Base-by-base conservation (phyloP, 768 basidiomycete species). In the Boletus pseudopeckii region DNA sequence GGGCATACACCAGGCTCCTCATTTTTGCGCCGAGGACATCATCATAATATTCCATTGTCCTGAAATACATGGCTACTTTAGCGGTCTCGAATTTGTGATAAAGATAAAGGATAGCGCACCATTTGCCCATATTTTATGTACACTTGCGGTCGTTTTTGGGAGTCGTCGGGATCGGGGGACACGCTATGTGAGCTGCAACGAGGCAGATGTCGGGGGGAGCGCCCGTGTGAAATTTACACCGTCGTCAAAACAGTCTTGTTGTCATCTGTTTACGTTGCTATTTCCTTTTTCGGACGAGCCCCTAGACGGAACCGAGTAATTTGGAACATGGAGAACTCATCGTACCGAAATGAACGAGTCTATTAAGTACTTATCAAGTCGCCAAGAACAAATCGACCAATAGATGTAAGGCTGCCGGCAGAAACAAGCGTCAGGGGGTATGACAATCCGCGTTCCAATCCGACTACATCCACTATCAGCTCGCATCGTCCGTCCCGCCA, bases 1-100 rank as follows among this genome's bases (percentile, higher is more conserved):
- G 15, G 32, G 69, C 88, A 64, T 81, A 92, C 90, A 90, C 84
- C 63, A 92, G 65, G 60, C 74, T 82, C 72, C 85, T 88, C 60
- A 92, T 77, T 81, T 91, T 92, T 55, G 80, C 74, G 59, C 80
- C 78, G 10, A 92, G 73, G 34, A 90, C 82, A 64, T 87, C 81
- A 72, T 92, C 90, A 55, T 81, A 78, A 63, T 86, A 82, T 66
- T 83, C 81, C 39, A 80, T 71, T 17, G 86, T 87, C 89, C 89
- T 91, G 64, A 51, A 41, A 26, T 22, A 22, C 18, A 20, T 5
- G 8, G 10, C 1, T 30, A 1, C 1, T 11, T 54, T 28, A 55
- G 60, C 45, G 33, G 30, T 17, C 8, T 1, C 15, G 17, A 2
- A 14, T 24, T 7, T 14, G 8, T 11, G 51, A 58, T 54, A 28